Conservation (phyloP, 2,329 filamentous ascomycete species). For the Ceratocystiopsis minuta region DNA sequence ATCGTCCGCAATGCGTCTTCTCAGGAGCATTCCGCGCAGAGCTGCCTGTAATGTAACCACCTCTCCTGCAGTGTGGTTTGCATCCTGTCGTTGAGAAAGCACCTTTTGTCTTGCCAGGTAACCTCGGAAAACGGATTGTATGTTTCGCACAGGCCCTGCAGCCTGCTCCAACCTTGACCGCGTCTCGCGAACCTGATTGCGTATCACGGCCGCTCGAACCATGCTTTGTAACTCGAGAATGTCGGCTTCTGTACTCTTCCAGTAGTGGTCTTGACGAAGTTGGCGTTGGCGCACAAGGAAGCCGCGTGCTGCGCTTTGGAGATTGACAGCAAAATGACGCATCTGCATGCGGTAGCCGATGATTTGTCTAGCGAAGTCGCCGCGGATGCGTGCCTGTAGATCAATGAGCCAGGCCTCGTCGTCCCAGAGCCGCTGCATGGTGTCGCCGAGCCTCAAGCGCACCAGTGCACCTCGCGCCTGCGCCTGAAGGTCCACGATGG, state of each 20-base stretch:
- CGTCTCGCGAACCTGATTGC: conserved; percentile 36
- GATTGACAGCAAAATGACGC: conserved; percentile 57
- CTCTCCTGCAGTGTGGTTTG: conserved; percentile 29
- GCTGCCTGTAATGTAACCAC: conserved; percentile 46
- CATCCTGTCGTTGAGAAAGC: conserved; percentile 36
- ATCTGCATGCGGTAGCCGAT: conserved; percentile 67
- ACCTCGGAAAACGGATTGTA: conserved; percentile 50
- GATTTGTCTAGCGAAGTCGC: conserved; percentile 73
- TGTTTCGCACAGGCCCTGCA: conserved; percentile 43
- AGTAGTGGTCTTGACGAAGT: conserved; percentile 44
- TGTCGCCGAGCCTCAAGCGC: conserved; percentile 56
- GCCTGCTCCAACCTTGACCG: conserved; percentile 42
- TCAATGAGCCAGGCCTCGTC: conserved; percentile 61
- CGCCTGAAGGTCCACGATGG: conserved; percentile 65
- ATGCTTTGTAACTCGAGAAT: conserved; percentile 70
- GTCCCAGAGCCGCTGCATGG: conserved; percentile 85
- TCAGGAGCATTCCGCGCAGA: conserved; percentile 46
- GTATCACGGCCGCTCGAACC: conserved; percentile 49
- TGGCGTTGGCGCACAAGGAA: conserved; percentile 51
- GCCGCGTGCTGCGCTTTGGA: conserved; percentile 67
- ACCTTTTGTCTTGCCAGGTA: conserved; percentile 44
- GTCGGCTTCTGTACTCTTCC: conserved; percentile 51
- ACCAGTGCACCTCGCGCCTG: conserved; percentile 69
- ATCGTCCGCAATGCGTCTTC: conserved; percentile 36
- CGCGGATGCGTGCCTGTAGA: conserved; percentile 72